Base-by-base conservation (phyloP, 164 flowering plant genomes). In the Macadamia integrifolia region DNA sequence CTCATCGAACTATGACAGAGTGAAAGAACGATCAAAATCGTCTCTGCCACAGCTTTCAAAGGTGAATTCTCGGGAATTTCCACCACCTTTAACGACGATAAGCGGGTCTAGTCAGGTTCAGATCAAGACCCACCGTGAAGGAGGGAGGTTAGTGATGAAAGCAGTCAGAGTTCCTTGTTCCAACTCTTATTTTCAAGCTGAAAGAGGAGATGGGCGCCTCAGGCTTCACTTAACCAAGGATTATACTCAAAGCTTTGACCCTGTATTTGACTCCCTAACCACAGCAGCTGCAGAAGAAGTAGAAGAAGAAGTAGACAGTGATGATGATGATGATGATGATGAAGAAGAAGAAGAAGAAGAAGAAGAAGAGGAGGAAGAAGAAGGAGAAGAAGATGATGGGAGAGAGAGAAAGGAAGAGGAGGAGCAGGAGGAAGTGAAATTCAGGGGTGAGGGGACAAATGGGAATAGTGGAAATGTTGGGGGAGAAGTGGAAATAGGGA, bases 71-170 rank as follows among this genome's bases (percentile, higher is more conserved):
- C 82, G 70, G 15, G 72, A 65, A 23, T 84, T 84, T 76, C 98
- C 98, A 35, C 98, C 98, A 30, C 94, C 94, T 1, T 76, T 92
- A 83, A 88, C 91, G 0, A 83, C 93, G 11, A 82, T 85, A 5
- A 75, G 80, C 3, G 86, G 88, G 23, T 40, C 76, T 28, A 74
- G 76, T 28, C 68, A 83, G 42, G 71, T 86, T 15, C 80, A 65
- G 14, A 60, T 85, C 10, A 79, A 79, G 77, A 74, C 87, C 12
- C 83, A 77, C 80, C 72, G 96, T 0, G 90, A 86, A 69, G 85
- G 73, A 7, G 96, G 96, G 1, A 73, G 98, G 60, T 68, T 92
- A 18, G 74, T 90, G 14, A 81, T 92, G 42, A 69, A 81, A 64
- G 96, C 86, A 2, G 73, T 82, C 18, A 70, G 77, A 44, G 49